phyloP scores from a whole-genome alignment of 1,139 yeast species.

The Fermentozyma sake region DNA sequence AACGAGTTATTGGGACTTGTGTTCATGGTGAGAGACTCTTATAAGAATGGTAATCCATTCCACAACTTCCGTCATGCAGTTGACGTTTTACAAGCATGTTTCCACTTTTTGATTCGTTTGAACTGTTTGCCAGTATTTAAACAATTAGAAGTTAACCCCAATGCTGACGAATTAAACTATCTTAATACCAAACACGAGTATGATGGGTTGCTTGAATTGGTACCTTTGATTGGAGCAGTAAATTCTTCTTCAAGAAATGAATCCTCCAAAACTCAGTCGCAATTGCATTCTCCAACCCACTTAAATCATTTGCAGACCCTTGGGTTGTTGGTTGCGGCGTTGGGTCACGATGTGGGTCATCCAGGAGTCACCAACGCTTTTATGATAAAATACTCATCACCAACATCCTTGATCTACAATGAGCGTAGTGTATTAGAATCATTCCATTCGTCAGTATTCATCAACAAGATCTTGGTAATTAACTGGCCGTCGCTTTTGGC shows the following conservation, averaged over 20 bases:
- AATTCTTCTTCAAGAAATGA: constrained; percentile 5
- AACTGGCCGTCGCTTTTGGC: constrained; percentile 59
- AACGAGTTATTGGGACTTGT: constrained; percentile 54
- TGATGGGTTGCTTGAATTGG: constrained; percentile 4
- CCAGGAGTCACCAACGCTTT: constrained; percentile 90
- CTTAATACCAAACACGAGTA: constrained; percentile 4
- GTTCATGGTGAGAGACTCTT: constrained; percentile 66
- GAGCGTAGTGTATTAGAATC: constrained; percentile 75
- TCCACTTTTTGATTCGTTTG: constrained; percentile 53
- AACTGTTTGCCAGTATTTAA: constrained; percentile 41
- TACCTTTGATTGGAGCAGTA: constrained; percentile 6
- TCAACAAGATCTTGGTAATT: constrained; percentile 48
- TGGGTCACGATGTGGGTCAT: constrained; percentile 95
- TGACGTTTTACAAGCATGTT: constrained; percentile 90
- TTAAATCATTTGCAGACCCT: constrained; percentile 48
- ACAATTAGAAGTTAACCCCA: constrained; percentile 31
- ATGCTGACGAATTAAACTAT: constrained; percentile 18
- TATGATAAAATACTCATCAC: constrained; percentile 57
- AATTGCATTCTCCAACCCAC: constrained; percentile 14
- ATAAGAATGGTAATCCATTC: constrained; percentile 81
- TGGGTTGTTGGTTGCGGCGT: constrained; percentile 69
- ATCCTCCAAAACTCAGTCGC: constrained; percentile 40
- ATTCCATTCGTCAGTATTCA: constrained; percentile 73
- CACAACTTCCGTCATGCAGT: constrained; percentile 95
- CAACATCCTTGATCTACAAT: constrained; percentile 58